Base-by-base conservation (phyloP, 2,329 filamentous ascomycete genomes). In the Diaporthe citriasiana region DNA sequence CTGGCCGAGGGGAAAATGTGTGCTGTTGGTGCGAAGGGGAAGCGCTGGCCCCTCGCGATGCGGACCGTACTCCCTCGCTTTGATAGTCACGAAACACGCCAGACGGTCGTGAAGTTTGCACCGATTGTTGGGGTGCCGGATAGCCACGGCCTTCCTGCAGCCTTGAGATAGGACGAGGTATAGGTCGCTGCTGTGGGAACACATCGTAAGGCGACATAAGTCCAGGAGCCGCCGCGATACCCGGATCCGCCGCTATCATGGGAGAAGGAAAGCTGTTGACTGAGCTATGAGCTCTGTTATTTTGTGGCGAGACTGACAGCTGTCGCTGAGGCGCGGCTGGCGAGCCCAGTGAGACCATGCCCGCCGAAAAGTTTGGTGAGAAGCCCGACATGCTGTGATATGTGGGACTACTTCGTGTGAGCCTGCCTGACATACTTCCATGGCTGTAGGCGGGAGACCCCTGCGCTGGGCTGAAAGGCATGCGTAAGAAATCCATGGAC, bases 401-500 rank as follows among this genome's bases (percentile, higher is more conserved):
- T 27, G 8, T n/a, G 63, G 15, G 17, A 27, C 47, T 25, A 33
- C 30, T 17, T 19, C 38, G 63, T 38, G 22, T 19, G n/a, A 25
- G 22, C 22, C 45, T 51, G n/a, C n/a, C 63, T 50, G 30, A 8
- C 19, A 50, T n/a, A 33, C n/a, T 33, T 22, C 8, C 12, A 65
- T 66, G 47, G 12, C 33, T n/a, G 15, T 40, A 50, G 22, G 15
- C 30, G n/a, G 30, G n/a, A 27, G 25, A 22, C 1, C 5, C 33
- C n/a, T 51, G 47, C 25, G 7, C 15, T 35, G 33, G 45, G 40
- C 40, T 47, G 19, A 33, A 65, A n/a, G 59, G 40, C 4, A 53
- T 40, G 47, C 12, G 4, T 17, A 19, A 19, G n/a, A 68, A 68
- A n/a, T 68, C 47, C 47, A 68, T 68, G 25, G 63, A 53, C 8